A percentile compares a stretch with the other conserved stretches of the same genome.
These are phyloP conservation scores for Coniella vitis DNA, from an alignment of 2,329 filamentous ascomycete genomes.

Conservation along the genomic window DNA sequence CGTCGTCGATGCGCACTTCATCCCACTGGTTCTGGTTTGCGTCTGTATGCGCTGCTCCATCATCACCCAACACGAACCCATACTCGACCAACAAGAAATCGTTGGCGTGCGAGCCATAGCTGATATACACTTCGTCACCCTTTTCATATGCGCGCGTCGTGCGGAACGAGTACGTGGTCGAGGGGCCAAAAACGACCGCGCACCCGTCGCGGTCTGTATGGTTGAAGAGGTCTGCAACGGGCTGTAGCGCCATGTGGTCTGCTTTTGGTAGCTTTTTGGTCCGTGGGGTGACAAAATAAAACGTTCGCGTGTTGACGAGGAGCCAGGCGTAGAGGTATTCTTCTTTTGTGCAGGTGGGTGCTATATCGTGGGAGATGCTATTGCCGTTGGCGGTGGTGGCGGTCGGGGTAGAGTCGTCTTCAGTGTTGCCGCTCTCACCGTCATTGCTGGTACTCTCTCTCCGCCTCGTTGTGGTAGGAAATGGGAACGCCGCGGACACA, in stretches of 20 bases:
- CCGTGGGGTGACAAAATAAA: conserved; percentile 46
- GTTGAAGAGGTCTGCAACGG: conserved; percentile 68
- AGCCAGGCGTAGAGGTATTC: conserved; percentile 51
- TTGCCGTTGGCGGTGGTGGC: background rate
- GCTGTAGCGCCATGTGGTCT: conserved; percentile 63
- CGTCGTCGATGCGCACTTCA: conserved; percentile 40
- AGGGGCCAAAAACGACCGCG: conserved; percentile 40
- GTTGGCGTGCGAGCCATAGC: conserved; percentile 64
- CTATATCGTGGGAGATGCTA: background rate
- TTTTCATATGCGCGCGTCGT: conserved; percentile 41
- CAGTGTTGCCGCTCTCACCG: too few species aligned
- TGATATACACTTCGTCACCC: conserved; percentile 61
- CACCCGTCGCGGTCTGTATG: conserved; percentile 41
- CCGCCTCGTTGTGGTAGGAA: conserved; percentile 20
- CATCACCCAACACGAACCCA: conserved; percentile 38
- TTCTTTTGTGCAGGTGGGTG: conserved; percentile 17
- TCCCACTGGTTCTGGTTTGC: conserved; percentile 40
- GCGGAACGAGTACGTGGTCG: conserved; percentile 46
- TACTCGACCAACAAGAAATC: conserved; percentile 69
- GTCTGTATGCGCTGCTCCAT: too few species aligned
- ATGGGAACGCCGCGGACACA: conserved; percentile 26
- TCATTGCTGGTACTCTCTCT: too few species aligned
- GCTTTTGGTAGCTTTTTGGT: conserved; percentile 36
- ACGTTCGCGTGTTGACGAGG: conserved; percentile 55
- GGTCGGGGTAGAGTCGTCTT: too few species aligned